These are phyloP conservation scores for Globisporangium nunn DNA, from an alignment of 352 stramenopile genomes.

Conservation along the genomic window DNA sequence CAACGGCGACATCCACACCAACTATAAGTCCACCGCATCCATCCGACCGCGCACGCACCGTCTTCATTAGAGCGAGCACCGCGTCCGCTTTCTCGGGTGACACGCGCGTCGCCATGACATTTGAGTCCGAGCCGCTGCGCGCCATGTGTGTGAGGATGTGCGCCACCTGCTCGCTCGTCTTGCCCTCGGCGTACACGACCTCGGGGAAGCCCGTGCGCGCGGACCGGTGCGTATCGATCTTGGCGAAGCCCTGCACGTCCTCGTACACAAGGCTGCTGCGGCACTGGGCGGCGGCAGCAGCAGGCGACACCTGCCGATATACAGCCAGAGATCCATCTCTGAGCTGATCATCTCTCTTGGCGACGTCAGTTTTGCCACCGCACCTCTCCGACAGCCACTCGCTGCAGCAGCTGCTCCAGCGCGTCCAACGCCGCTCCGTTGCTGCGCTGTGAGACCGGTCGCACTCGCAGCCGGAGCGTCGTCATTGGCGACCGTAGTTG, in stretches of 20 bases:
- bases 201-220: constrained; percentile 92
- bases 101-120: constrained; percentile 84
- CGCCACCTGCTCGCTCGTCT: constrained; percentile 87
- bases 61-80: constrained; percentile 27
- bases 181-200: constrained; percentile 92
- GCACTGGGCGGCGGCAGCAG: constrained; percentile 17
- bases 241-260: constrained; percentile 45
- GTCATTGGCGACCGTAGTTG: not conserved
- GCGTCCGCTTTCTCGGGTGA: constrained; percentile 29
- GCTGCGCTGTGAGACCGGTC: not conserved
- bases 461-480: not conserved
- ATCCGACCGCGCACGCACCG: constrained; percentile 16
- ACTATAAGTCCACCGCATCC: not conserved
- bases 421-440: not conserved
- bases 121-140: constrained; percentile 28
- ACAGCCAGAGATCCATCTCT: not conserved
- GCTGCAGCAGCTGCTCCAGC: constrained; percentile 36
- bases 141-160: constrained; percentile 89
- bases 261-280: constrained; percentile 39
- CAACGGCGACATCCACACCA: too few species aligned
- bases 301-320: constrained; percentile 17
- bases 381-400: constrained; percentile 47
- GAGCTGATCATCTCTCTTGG: not conserved
- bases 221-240: constrained; percentile 87
- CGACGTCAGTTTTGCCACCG: not conserved